Conservation (phyloP, 2,329 filamentous ascomycete genomes). For the Alternaria dauci region DNA sequence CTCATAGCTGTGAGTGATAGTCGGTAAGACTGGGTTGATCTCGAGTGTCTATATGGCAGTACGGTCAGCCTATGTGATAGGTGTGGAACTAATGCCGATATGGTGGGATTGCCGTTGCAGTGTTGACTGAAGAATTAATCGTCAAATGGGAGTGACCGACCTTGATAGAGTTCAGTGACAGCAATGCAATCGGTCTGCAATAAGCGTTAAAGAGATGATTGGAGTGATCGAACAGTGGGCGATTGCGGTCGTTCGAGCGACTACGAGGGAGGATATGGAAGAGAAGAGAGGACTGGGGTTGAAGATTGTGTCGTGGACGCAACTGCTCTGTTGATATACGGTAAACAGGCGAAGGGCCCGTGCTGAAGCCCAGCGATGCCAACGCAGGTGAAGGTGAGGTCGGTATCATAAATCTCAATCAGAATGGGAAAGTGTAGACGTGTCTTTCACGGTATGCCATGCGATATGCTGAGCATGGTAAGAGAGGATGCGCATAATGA, state of each 20-base stretch:
- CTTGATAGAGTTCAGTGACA: neutral
- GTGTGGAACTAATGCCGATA: neutral
- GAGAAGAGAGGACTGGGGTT: neutral
- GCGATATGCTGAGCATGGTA: neutral
- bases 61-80: neutral
- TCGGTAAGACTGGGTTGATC: neutral
- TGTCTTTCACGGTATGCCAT: neutral
- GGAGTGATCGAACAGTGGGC: neutral
- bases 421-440: neutral
- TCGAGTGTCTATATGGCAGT: neutral
- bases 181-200: neutral
- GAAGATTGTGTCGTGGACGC: slow-evolving; percentile 1
- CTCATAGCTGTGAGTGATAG: slow-evolving; percentile 23
- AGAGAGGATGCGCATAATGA: neutral
- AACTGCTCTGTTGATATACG: slow-evolving; percentile 4
- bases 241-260: neutral
- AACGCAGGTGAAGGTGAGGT: slow-evolving; percentile 16
- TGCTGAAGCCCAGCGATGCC: slow-evolving; percentile 4
- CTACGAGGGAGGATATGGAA: neutral
- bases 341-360: neutral
- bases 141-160: neutral
- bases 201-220: neutral
- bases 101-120: neutral
- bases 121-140: neutral
- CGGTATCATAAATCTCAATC: neutral